Percentiles rank a stretch among this genome's conserved stretches.
phyloP scores from a whole-genome alignment of 345 rosid species.

The Lenwebbia sp. region DNA sequence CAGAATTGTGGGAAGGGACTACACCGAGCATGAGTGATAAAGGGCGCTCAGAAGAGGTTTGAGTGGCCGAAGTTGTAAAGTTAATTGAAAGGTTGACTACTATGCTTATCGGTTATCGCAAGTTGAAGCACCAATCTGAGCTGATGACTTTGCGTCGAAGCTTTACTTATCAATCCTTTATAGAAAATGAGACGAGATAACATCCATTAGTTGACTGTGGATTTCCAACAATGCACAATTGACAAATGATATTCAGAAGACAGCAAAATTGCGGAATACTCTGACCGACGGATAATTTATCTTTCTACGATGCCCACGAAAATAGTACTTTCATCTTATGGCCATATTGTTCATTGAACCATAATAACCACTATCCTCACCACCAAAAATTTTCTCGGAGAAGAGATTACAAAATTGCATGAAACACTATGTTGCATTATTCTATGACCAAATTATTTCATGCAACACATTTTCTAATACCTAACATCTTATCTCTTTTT shows the following conservation, averaged over 20 bases:
- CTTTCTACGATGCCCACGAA: not conserved
- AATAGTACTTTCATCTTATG: not conserved
- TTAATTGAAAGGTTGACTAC: slow-evolving; percentile 6
- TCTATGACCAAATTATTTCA: not conserved
- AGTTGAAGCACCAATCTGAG: not conserved
- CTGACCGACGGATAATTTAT: not conserved
- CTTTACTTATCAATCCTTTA: not conserved
- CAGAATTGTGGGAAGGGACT: slow-evolving; percentile 88
- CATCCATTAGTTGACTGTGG: not conserved
- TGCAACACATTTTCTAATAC: not conserved
- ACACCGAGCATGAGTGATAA: slow-evolving; percentile 37
- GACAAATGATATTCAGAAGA: not conserved
- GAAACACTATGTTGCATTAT: not conserved
- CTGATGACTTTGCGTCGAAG: not conserved
- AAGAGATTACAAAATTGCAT: not conserved
- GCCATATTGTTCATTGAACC: not conserved
- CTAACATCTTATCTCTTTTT: not conserved
- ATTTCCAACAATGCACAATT: not conserved
- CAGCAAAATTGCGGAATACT: not conserved
- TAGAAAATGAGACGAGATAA: not conserved
- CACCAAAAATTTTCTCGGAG: not conserved
- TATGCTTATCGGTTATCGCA: not conserved
- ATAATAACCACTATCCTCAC: not conserved
- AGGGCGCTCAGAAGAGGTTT: slow-evolving; percentile 59
- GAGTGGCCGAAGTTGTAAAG: slow-evolving; percentile 25